Percentiles rank a stretch among this genome's conserved stretches.
Conservation (phyloP, 805 yeast genomes). For the Yamadazyma paraphyllophila region DNA sequence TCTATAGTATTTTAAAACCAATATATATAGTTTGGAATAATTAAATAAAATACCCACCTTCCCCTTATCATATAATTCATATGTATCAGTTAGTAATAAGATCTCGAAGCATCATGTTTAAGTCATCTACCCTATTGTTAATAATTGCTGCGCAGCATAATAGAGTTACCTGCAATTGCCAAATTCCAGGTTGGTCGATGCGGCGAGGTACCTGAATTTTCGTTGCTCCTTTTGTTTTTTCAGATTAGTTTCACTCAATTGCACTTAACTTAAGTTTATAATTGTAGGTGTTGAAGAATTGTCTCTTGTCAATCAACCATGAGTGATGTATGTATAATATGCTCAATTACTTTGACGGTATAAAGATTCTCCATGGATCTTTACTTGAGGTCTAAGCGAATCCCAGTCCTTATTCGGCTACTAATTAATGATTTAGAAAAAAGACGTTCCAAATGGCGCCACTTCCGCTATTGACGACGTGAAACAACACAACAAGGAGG, state of each 20-base stretch:
- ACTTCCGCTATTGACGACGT: constrained; percentile 18
- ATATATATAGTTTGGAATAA: too few species aligned
- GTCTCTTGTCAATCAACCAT: constrained; percentile 1
- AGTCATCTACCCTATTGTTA: background rate
- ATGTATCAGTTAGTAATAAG: too few species aligned
- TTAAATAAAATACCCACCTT: too few species aligned
- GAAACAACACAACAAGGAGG: constrained; percentile 17
- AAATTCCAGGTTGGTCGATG: constrained; percentile 10
- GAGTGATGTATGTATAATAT: constrained; percentile 8
- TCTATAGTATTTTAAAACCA: too few species aligned
- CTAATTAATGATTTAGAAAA: constrained; percentile 6
- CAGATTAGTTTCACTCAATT: background rate
- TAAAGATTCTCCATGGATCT: background rate
- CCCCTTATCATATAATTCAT: too few species aligned
- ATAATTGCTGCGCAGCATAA: constrained; percentile 1
- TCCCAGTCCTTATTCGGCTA: background rate
- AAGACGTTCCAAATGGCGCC: constrained; percentile 17
- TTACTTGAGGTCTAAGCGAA: background rate
- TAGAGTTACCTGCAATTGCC: constrained; percentile 1
- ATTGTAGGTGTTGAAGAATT: background rate
- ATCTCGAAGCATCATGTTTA: too few species aligned
- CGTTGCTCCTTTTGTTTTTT: constrained; percentile 12
- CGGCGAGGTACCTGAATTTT: constrained; percentile 12
- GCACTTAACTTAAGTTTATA: background rate
- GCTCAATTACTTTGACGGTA: background rate